phyloP scores from a whole-genome alignment of 2,329 filamentous ascomycete genomes.

The Grosmannia serpens region DNA sequence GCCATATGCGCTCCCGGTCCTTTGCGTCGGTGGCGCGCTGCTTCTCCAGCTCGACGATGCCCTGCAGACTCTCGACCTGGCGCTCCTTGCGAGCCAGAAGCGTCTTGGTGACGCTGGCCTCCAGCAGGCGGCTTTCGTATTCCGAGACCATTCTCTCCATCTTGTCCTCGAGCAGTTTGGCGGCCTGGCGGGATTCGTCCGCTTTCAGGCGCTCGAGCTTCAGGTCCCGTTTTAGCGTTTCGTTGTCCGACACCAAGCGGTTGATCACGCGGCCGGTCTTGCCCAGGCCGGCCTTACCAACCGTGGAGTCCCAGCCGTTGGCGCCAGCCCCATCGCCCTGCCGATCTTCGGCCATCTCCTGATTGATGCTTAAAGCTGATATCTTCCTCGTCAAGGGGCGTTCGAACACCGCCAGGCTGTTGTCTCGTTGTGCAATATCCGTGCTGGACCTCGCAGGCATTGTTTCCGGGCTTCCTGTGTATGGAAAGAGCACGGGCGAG shows the following conservation, averaged over 20 bases:
- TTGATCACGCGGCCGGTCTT: conserved; percentile 74
- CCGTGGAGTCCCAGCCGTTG: conserved; percentile 47
- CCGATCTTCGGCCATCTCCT: conserved; percentile 2
- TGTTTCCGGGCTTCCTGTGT: neutral
- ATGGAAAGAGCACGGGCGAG: neutral
- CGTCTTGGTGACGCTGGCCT: conserved; percentile 60
- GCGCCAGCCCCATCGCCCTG: conserved; percentile 23
- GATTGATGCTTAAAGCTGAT: neutral
- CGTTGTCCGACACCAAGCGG: conserved; percentile 69
- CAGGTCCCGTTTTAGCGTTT: conserved; percentile 62
- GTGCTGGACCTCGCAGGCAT: conserved; percentile 5
- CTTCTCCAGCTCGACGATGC: conserved; percentile 52
- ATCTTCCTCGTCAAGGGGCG: neutral
- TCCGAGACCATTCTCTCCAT: conserved; percentile 57
- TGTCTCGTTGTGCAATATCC: conserved; percentile 17
- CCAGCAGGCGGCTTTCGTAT: conserved; percentile 57
- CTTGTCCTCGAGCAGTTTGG: conserved; percentile 57
- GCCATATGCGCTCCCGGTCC: conserved; percentile 49
- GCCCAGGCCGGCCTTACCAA: conserved; percentile 58
- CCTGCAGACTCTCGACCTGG: conserved; percentile 58
- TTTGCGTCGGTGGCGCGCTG: conserved; percentile 48
- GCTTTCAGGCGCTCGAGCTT: conserved; percentile 52
- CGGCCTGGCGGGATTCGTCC: conserved; percentile 59
- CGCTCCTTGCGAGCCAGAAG: conserved; percentile 62
- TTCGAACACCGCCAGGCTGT: neutral